phyloP scores from a whole-genome alignment of 768 basidiomycete genomes.

The Suillus variegatus region DNA sequence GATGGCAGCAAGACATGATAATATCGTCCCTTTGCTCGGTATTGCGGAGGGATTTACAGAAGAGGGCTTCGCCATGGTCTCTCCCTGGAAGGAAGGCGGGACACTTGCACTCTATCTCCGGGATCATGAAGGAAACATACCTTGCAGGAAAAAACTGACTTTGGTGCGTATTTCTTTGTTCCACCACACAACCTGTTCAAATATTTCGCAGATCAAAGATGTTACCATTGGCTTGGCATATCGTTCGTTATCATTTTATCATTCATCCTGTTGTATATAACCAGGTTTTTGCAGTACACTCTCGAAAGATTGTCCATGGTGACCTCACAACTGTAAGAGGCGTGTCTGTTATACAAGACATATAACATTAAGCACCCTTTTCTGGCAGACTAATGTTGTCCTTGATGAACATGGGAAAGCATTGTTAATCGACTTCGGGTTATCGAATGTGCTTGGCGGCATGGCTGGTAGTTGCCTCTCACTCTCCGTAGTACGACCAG shows the following conservation, averaged over 20 bases:
- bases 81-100: constrained; percentile 19
- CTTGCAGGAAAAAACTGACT: constrained; percentile 12
- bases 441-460: constrained; percentile 40
- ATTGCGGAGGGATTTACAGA: constrained; percentile 16
- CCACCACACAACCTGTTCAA: background rate
- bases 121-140: background rate
- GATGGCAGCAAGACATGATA: constrained; percentile 20
- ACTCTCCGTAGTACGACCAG: background rate
- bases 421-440: constrained; percentile 44
- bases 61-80: constrained; percentile 22
- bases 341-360: background rate
- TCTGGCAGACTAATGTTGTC: constrained; percentile 18
- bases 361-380: background rate
- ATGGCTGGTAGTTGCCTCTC: constrained; percentile 23
- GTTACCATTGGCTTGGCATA: background rate
- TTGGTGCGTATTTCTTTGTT: constrained; percentile 12
- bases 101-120: constrained; percentile 16
- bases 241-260: background rate
- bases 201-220: background rate
- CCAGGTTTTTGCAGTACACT: constrained; percentile 2
- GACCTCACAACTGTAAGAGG: constrained; percentile 9
- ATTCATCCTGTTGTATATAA: background rate
- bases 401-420: constrained; percentile 41
- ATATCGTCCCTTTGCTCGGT: constrained; percentile 22
- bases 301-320: constrained; percentile 1